These are phyloP conservation scores for Fraxinus cuspidata DNA, from an alignment of 257 asterid species.

Conservation along the genomic window DNA sequence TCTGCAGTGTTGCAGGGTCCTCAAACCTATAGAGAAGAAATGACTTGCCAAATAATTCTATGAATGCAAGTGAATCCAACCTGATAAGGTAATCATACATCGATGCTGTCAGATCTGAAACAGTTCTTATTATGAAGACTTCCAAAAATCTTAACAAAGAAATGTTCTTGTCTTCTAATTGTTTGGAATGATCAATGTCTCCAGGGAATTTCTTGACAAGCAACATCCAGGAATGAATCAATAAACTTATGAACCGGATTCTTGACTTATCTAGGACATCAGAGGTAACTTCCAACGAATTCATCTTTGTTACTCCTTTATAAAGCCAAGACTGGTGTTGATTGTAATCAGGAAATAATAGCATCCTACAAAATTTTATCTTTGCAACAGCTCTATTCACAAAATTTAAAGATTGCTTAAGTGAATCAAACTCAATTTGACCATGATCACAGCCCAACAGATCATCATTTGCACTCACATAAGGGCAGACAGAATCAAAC, in stretches of 20 bases:
- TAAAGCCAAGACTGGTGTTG: slow-evolving; percentile 34
- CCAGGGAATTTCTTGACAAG: slow-evolving; percentile 53
- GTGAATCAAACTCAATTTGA: slow-evolving; percentile 47
- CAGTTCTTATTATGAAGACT: slow-evolving; percentile 51
- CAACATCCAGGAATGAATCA: slow-evolving; percentile 68
- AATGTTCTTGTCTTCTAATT: slow-evolving; percentile 35
- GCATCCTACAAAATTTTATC: slow-evolving; percentile 59
- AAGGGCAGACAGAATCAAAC: slow-evolving; percentile 64
- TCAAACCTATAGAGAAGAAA: slow-evolving; percentile 79
- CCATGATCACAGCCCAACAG: slow-evolving; percentile 46
- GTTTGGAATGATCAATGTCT: slow-evolving; percentile 35
- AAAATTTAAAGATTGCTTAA: slow-evolving; percentile 51
- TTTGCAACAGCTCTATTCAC: slow-evolving; percentile 72
- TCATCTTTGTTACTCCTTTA: slow-evolving; percentile 29
- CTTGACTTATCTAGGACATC: slow-evolving; percentile 44
- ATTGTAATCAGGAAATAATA: slow-evolving; percentile 44
- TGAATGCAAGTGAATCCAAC: slow-evolving; percentile 62
- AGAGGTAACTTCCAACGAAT: slow-evolving; percentile 36
- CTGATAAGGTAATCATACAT: slow-evolving; percentile 55
- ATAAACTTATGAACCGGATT: slow-evolving; percentile 50
- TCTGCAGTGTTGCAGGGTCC: slow-evolving; percentile 65
- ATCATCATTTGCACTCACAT: slow-evolving; percentile 42
- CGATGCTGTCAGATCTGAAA: slow-evolving; percentile 50
- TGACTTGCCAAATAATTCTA: slow-evolving; percentile 60
- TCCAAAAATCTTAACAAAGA: slow-evolving; percentile 68